Evolutionary conservation across 768 basidiomycete species (phyloP), one percentile per base, ranked within the genome.

Genomic region (Neoboletus magnificus): DNA sequence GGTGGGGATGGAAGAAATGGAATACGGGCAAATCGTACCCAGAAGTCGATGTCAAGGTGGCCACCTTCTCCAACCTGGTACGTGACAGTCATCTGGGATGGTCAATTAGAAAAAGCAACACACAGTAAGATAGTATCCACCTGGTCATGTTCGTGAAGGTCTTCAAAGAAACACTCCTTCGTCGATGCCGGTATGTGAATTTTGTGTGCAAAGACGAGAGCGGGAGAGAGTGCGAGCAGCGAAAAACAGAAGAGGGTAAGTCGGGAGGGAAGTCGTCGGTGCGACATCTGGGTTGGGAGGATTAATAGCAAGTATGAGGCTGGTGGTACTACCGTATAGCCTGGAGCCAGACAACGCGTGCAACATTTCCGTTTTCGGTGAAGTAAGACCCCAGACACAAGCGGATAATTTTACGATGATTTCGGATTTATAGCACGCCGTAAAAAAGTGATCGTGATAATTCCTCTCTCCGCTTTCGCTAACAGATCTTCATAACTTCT

Each of bases 11-110:
- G 13, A 49, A 43, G 18, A 27, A 22, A 37, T 32, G 30, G 43
- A 25, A 29, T n/a, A 29, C 15, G 2, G 20, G 51, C 10, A 43
- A 27, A 67, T 74, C 65, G 5, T 60, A 96, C 94, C 89, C 88
- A 96, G 69, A 98, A 98, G 73, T 99, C 96, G 56, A 99, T 92
- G 73, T 99, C 97, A 48, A 98, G 74, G 69, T 98, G 91, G 1
- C 97, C 96, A 25, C 97, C 97, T 42, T 92, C 93, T 50, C 93
- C 95, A 8, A 98, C 97, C 80, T 99, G 97, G 70, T 98, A 99
- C 37, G 96, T 97, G 48, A 99, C 91, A 25, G 96, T 96, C 97
- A 99, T 98, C 95, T 98, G 65, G 33, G 50, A 13, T 32, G 20
- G 33, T 32, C 47, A 18, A 25, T 57, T 20, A 43, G 37, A 41